Evolutionary conservation across 257 asterid species (phyloP).

Genomic region (Catharanthus roseus): DNA sequence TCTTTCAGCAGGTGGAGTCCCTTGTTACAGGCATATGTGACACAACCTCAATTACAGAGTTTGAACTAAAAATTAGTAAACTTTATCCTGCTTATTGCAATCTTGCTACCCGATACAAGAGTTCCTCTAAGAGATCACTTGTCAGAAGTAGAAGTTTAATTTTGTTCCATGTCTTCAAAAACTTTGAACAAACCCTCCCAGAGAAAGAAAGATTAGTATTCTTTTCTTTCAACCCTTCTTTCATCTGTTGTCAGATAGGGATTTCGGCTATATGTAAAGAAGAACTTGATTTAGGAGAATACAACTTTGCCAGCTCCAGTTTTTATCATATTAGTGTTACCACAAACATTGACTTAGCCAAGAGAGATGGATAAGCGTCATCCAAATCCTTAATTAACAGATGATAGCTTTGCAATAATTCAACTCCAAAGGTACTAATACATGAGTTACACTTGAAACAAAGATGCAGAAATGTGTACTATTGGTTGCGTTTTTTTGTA

Average conservation of each 20-base stretch:
- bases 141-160: neutral
- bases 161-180: neutral
- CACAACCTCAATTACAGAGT: slow-evolving; percentile 78
- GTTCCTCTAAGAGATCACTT: neutral
- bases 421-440: slow-evolving; percentile 65
- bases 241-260: slow-evolving; percentile 42
- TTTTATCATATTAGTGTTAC: slow-evolving; percentile 39
- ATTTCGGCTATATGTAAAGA: slow-evolving; percentile 53
- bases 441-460: too few relatives aligned
- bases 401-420: slow-evolving; percentile 69
- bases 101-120: neutral
- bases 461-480: too few relatives aligned
- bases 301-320: slow-evolving; percentile 30
- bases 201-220: neutral
- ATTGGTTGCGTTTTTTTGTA: too few relatives aligned
- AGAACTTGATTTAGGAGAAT: slow-evolving; percentile 44
- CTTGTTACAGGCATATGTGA: slow-evolving; percentile 63
- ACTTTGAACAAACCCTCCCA: too few relatives aligned
- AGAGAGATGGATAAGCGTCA: slow-evolving; percentile 59
- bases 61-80: slow-evolving; percentile 67
- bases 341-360: slow-evolving; percentile 38
- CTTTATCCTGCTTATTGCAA: neutral
- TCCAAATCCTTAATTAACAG: slow-evolving; percentile 57
- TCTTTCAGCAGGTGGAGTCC: slow-evolving; percentile 70
- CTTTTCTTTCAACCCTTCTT: slow-evolving; percentile 4